A percentile compares a stretch with the other conserved stretches of the same genome.
These are phyloP conservation scores for Xanthoconium stramineum DNA, from an alignment of 768 basidiomycete species.

Conservation along the genomic window DNA sequence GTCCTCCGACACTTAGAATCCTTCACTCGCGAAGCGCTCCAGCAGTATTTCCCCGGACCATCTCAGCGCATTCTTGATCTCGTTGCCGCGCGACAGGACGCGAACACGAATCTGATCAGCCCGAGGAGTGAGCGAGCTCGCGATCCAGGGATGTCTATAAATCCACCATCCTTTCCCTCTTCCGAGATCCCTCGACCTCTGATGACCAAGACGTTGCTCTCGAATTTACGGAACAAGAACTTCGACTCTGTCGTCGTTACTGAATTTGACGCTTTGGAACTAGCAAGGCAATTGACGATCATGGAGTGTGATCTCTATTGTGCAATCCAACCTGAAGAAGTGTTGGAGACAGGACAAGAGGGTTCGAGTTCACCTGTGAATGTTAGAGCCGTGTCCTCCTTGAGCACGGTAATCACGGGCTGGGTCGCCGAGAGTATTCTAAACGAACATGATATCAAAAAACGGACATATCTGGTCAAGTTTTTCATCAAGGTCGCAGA, in stretches of 20 bases:
- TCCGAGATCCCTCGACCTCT: conserved; percentile 82
- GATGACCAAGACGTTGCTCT: conserved; percentile 76
- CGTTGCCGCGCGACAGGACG: conserved; percentile 51
- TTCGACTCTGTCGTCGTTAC: conserved; percentile 64
- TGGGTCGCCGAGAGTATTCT: conserved; percentile 96
- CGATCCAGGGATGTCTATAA: conserved; percentile 73
- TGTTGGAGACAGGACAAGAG: conserved; percentile 80
- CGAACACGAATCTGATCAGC: conserved; percentile 46
- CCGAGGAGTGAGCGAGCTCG: conserved; percentile 63
- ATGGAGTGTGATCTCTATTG: conserved; percentile 91
- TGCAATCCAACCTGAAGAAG: conserved; percentile 82
- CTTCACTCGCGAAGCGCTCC: conserved; percentile 62
- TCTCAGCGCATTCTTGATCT: conserved; percentile 73
- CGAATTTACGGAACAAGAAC: conserved; percentile 62
- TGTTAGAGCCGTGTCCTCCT: conserved; percentile 78
- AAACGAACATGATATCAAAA: conserved; percentile 86
- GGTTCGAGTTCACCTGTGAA: conserved; percentile 60
- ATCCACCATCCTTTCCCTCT: conserved; percentile 48
- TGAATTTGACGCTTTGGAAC: conserved; percentile 92
- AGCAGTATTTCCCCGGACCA: conserved; percentile 60
- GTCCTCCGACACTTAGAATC: conserved; percentile 54
- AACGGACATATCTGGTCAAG: conserved; percentile 72
- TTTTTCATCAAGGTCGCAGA: conserved; percentile 94
- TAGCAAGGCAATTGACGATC: conserved; percentile 90
- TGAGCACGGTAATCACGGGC: conserved; percentile 92